Base-by-base conservation (phyloP, 257 asterid genomes). In the Penstemon barbatus region DNA sequence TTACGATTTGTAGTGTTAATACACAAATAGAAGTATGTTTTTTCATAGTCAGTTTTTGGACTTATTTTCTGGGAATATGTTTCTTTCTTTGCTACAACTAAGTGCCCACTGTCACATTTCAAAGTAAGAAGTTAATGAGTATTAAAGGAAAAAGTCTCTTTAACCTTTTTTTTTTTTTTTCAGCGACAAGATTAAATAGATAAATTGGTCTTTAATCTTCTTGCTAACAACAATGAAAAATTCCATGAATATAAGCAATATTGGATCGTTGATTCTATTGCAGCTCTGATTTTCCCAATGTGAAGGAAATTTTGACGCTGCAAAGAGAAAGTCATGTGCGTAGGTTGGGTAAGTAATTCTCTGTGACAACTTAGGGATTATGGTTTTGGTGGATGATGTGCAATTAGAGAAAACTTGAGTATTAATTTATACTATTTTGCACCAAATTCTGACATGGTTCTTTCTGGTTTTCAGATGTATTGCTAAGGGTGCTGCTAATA, bases 401-500 rank as follows among this genome's bases (percentile, higher is more conserved):
- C 66, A 44, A 63, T 37, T 57, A 12, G 36, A 38, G 64, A 59
- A 50, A 15, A 15, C 19, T 66, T 52, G 57, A 36, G 44, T 36
- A 11, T 46, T 65, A n/a, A 18, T 54, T 12, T 72, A 15, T 40
- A n/a, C 65, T 19, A 57, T 41, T 49, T 38, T 3, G 61, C 3
- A 15, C 57, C 70, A 18, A 5, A 38, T 33, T 57, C 41, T 61
- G 13, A 33, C 50, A 7, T 37, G 55, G 51, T 63, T 57, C 11
- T 18, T 74, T 61, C 42, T 74, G 58, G n/a, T 64, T 78, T 74
- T 39, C 81, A 89, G 95, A 85, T 83, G 80, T 82, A 68, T 19
- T 92, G 82, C 79, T 92, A 15, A 79, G 88, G 71, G 92, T 92
- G 65, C 73, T 89, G 73, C 63, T 74, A 50, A 79, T 88, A 66